These are phyloP conservation scores for Cytospora chrysosperma DNA, from an alignment of 2,329 filamentous ascomycete genomes.

Conservation along the genomic window DNA sequence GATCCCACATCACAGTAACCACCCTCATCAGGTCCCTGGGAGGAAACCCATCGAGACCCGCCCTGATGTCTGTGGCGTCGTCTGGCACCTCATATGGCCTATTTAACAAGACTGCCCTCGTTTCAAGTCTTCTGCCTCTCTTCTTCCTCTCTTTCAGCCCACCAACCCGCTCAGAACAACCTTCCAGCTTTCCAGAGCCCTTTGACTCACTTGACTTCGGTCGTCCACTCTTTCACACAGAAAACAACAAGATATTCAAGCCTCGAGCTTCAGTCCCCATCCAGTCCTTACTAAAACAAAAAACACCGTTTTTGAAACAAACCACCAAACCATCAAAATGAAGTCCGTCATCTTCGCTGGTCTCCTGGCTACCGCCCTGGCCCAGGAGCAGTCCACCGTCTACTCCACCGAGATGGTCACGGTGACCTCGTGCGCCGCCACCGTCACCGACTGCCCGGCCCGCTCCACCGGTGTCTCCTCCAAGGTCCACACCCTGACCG, in stretches of 20 bases:
- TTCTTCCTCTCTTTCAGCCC: conserved; percentile 34
- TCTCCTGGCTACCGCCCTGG: conserved; percentile 49
- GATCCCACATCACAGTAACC: conserved; percentile 21
- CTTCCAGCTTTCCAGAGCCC: conserved; percentile 27
- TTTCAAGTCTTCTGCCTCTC: conserved; percentile 25
- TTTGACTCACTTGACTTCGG: conserved; percentile 40
- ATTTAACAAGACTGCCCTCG: conserved; percentile 35
- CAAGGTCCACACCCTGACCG: conserved; percentile 60
- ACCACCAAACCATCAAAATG: conserved; percentile 51
- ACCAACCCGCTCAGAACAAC: conserved; percentile 32
- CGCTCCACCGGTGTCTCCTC: conserved; percentile 47
- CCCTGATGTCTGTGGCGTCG: neutral
- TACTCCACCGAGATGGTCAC: conserved; percentile 59
- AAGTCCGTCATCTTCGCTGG: conserved; percentile 52
- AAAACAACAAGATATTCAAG: conserved; percentile 27
- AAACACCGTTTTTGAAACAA: too few relatives aligned
- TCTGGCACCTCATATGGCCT: conserved; percentile 20
- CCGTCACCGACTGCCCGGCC: conserved; percentile 52
- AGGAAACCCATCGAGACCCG: conserved; percentile 4
- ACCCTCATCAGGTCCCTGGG: neutral
- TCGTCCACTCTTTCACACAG: conserved; percentile 40
- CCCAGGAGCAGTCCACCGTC: conserved; percentile 44
- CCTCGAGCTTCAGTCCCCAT: conserved; percentile 31
- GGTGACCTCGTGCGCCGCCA: conserved; percentile 58
- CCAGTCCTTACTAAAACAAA: conserved; percentile 20